Conservation (phyloP, 2,329 filamentous ascomycete species). For the Tolypocladium ophioglossoides region DNA sequence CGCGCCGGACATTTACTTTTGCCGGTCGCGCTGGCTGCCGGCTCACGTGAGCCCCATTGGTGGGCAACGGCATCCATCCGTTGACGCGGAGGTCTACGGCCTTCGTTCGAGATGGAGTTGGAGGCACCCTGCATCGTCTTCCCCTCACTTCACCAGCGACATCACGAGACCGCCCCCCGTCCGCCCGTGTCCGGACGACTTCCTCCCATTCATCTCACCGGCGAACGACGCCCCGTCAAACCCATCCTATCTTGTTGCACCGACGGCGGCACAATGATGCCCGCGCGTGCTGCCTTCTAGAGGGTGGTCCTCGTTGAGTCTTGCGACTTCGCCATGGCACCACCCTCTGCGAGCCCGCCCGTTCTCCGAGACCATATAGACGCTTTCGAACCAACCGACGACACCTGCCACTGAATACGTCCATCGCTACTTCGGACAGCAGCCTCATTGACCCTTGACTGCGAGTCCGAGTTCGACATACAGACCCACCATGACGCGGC, state of each 20-base stretch:
- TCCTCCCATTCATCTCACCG: neutral
- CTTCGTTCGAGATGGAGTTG: neutral
- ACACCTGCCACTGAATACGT: neutral
- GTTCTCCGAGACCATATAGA: constrained; percentile 4
- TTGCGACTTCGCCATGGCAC: constrained; percentile 41
- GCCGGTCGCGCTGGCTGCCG: neutral
- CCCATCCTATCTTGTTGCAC: neutral
- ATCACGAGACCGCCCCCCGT: neutral
- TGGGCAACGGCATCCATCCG: neutral
- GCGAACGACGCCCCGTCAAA: neutral
- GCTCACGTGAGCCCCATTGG: neutral
- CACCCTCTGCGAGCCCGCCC: constrained; percentile 38
- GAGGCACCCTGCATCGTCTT: neutral
- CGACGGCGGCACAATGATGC: constrained; percentile 9
- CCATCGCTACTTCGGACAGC: neutral
- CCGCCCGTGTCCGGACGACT: neutral
- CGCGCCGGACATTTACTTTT: neutral
- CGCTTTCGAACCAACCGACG: too few relatives aligned
- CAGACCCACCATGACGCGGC: constrained; percentile 9
- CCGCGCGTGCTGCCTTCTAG: constrained; percentile 38
- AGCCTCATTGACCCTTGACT: neutral
- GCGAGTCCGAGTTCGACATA: neutral
- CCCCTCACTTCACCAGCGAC: neutral
- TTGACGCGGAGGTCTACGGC: neutral
- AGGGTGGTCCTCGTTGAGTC: constrained; percentile 36